These are phyloP conservation scores for Rugosomyces carneus DNA, from an alignment of 1,284 basidiomycete genomes.

Conservation along the genomic window DNA sequence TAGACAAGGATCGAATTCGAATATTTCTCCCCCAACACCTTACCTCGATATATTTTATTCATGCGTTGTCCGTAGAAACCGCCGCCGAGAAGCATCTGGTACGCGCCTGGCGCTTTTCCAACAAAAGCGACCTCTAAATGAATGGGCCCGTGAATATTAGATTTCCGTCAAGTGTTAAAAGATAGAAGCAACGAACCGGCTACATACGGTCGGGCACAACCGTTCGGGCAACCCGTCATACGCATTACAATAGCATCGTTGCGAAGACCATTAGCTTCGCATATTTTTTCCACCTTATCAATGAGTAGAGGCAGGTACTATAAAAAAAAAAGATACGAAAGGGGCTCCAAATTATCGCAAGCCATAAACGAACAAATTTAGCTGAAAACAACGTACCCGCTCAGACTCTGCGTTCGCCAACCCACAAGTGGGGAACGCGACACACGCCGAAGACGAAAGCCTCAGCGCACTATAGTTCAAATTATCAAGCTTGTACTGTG, in stretches of 20 bases:
- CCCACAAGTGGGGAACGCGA: conserved; percentile 96
- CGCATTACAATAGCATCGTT: conserved; percentile 96
- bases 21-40: conserved; percentile 15
- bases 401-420: conserved; percentile 96
- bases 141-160: too few species aligned
- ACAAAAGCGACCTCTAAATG: conserved; percentile 92
- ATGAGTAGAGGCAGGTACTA: conserved; percentile 92
- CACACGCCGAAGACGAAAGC: conserved; percentile 88
- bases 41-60: conserved; percentile 88
- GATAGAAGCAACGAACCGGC: conserved; percentile 46
- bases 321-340: neutral
- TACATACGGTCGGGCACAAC: conserved; percentile 91
- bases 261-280: conserved; percentile 87
- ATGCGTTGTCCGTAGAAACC: conserved; percentile 90
- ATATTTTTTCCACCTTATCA: conserved; percentile 93
- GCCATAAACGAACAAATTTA: neutral
- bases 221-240: conserved; percentile 96
- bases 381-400: conserved; percentile 54
- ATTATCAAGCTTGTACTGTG: conserved; percentile 90
- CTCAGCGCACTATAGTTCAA: conserved; percentile 77
- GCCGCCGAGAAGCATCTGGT: conserved; percentile 94
- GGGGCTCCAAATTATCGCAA: neutral
- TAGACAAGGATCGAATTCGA: neutral
- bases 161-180: neutral
- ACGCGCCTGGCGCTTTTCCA: conserved; percentile 92